A percentile compares a stretch with the other conserved stretches of the same genome.
These are phyloP conservation scores for Lyophyllum atratum DNA, from an alignment of 768 basidiomycete species.

Conservation along the genomic window DNA sequence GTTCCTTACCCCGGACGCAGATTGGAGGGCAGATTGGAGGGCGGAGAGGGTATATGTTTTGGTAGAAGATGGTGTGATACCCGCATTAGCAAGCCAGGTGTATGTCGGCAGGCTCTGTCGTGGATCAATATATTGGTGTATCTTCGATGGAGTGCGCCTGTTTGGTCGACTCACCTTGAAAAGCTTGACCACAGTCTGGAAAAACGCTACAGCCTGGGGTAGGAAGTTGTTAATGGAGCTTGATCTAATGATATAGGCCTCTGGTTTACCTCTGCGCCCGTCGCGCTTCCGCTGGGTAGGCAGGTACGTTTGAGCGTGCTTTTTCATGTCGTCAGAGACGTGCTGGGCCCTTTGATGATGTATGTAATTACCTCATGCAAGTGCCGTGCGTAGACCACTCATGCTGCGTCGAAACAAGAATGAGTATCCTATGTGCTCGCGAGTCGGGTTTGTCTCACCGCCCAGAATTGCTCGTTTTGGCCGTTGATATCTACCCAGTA, in stretches of 20 bases:
- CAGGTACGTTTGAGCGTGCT: conserved; percentile 64
- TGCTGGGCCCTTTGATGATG: neutral
- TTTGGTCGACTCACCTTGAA: conserved; percentile 45
- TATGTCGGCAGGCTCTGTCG: conserved; percentile 61
- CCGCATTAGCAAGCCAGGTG: conserved; percentile 66
- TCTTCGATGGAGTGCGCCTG: conserved; percentile 32
- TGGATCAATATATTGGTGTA: conserved; percentile 14
- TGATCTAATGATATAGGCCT: neutral
- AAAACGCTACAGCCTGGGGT: conserved; percentile 65
- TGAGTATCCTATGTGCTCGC: neutral
- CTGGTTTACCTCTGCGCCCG: conserved; percentile 56
- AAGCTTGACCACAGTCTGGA: conserved; percentile 55
- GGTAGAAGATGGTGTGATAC: conserved; percentile 68
- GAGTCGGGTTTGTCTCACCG: conserved; percentile 37
- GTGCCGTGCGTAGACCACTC: conserved; percentile 76
- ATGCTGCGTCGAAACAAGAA: conserved; percentile 40
- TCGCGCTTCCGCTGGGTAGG: conserved; percentile 57
- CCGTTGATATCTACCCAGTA: conserved; percentile 67
- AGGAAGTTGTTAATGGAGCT: neutral
- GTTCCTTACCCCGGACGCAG: conserved; percentile 48
- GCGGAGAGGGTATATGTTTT: conserved; percentile 58
- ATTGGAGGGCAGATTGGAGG: conserved; percentile 54
- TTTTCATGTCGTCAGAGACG: conserved; percentile 17
- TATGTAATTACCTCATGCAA: conserved; percentile 41
- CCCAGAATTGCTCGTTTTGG: conserved; percentile 66